Evolutionary conservation across 495 filamentous ascomycete species (phyloP).

Genomic region (Jackrogersella minutella): DNA sequence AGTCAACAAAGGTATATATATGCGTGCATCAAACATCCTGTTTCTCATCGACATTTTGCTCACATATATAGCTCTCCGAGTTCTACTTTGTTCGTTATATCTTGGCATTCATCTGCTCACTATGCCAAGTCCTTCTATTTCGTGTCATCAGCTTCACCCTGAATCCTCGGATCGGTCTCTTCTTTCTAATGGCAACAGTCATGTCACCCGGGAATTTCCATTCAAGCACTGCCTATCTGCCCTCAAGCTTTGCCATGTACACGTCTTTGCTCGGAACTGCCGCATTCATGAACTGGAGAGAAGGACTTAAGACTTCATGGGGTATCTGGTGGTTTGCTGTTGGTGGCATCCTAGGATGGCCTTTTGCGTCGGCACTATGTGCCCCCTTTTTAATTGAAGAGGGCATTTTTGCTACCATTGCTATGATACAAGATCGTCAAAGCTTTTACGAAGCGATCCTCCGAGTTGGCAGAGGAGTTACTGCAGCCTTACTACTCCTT

Average conservation of each 20-base stretch:
- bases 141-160: conserved; percentile 74
- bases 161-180: conserved; percentile 79
- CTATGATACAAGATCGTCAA: conserved; percentile 64
- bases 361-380: conserved; percentile 84
- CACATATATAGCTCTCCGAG: conserved; percentile 65
- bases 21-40: not conserved
- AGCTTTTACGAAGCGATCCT: conserved; percentile 62
- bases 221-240: conserved; percentile 84
- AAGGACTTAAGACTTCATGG: conserved; percentile 75
- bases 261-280: conserved; percentile 85
- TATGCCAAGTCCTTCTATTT: conserved; percentile 83
- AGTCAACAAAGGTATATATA: conserved; percentile 58
- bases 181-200: conserved; percentile 78
- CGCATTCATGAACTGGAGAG: conserved; percentile 85
- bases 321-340: conserved; percentile 93
- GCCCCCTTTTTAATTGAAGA: conserved; percentile 87
- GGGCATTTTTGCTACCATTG: conserved; percentile 66
- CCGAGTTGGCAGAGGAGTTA: conserved; percentile 69
- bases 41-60: conserved; percentile 4
- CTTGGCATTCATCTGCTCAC: conserved; percentile 77
- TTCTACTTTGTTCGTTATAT: conserved; percentile 86
- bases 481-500: conserved; percentile 71
- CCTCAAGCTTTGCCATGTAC: conserved; percentile 98
- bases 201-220: conserved; percentile 93
- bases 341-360: conserved; percentile 93